Evolutionary conservation across 1,284 basidiomycete genomes (phyloP).

Genomic region (Trichosporon sp.): DNA sequence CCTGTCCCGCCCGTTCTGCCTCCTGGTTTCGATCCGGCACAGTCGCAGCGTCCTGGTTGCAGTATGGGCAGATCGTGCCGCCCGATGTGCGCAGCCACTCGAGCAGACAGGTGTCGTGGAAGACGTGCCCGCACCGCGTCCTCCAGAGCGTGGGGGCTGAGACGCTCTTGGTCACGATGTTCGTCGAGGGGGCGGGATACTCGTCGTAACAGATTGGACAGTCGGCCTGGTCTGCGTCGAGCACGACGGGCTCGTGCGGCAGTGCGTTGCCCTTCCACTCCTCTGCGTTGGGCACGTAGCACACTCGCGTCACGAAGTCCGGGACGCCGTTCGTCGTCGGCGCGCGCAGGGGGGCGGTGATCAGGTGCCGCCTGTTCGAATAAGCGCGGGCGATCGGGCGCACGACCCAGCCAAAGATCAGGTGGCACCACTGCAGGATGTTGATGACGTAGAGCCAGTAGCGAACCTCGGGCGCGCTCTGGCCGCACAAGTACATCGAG

Average conservation of each 20-base stretch:
- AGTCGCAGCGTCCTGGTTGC: background rate
- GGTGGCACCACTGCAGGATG: conserved; percentile 3
- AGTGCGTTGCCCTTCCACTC: background rate
- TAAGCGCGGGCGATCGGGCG: conserved; percentile 1
- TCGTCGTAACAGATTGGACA: conserved; percentile 8
- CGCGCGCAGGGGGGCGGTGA: background rate
- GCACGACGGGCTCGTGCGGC: conserved; percentile 5
- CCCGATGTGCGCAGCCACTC: background rate
- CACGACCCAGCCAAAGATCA: background rate
- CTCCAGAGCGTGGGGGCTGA: background rate
- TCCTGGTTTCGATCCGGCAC: background rate
- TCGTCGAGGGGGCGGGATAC: background rate
- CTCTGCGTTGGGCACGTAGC: background rate
- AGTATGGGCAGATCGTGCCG: conserved; percentile 2
- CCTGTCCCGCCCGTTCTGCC: background rate
- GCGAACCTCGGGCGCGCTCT: background rate
- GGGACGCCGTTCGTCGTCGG: background rate
- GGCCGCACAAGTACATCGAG: background rate
- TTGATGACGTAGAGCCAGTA: background rate
- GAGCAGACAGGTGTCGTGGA: conserved; percentile 8
- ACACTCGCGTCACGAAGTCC: background rate
- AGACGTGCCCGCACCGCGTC: conserved; percentile 5
- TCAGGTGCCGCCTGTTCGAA: background rate
- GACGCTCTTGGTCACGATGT: background rate
- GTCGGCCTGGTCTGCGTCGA: background rate